phyloP scores from a whole-genome alignment of 345 rosid genomes.

The Salix brachista region DNA sequence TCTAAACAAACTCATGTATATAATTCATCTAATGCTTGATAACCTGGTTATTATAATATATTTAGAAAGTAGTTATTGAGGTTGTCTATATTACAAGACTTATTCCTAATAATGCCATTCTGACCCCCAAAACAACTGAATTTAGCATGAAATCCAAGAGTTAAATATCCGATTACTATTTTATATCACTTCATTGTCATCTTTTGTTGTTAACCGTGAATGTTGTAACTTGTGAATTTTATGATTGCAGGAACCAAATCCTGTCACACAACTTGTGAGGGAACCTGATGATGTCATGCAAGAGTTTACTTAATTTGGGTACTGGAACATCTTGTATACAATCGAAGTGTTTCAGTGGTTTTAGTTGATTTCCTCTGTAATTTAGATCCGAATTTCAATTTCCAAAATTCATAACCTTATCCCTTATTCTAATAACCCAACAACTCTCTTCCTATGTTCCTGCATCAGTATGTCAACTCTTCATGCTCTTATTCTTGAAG shows the following conservation, averaged over 20 bases:
- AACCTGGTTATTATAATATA: not conserved
- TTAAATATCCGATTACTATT: not conserved
- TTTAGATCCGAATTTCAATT: not conserved
- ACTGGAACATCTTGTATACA: no score
- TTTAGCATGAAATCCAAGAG: not conserved
- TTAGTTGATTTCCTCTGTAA: not conserved
- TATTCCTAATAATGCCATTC: not conserved
- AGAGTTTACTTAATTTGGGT: no score
- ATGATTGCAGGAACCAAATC: no score
- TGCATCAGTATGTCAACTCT: not conserved
- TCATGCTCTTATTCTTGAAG: not conserved
- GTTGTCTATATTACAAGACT: not conserved
- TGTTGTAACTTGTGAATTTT: no score
- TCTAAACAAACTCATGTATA: not conserved
- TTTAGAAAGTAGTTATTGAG: not conserved
- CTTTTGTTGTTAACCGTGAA: no score
- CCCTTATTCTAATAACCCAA: not conserved
- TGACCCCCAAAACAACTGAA: not conserved
- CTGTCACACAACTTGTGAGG: no score
- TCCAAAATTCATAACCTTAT: not conserved
- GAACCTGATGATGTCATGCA: no score
- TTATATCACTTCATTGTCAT: not conserved
- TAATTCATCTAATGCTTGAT: not conserved
- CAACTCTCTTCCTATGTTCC: not conserved
- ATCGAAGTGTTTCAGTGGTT: not conserved